Base-by-base conservation (phyloP, 1,139 yeast genomes). In the Pichia kudriavzevii region DNA sequence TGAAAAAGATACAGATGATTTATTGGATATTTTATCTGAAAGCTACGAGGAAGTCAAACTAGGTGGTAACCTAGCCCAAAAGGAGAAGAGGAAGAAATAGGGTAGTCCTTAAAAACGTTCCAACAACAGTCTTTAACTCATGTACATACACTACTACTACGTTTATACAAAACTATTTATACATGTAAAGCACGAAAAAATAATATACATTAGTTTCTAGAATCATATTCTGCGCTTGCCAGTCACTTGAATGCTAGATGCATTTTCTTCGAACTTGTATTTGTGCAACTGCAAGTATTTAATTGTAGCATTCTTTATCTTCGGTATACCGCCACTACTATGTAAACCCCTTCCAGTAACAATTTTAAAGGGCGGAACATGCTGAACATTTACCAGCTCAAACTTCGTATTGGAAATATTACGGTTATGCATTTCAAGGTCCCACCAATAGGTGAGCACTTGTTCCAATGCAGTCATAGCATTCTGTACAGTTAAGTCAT, bases 311-410 rank as follows among this genome's bases (percentile, higher is more conserved):
- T 48, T 51, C 41, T 63, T 63, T 22, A 76, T 64, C 38, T 58
- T 65, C 0, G 77, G 60, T 2, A 59, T 52, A 1, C 80, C 80
- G 11, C 68, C 69, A 2, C 46, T 56, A 22, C 82, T 75, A 52
- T 78, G 85, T 10, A 75, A 48, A 0, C 85, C 85, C 40, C 81
- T 53, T 0, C 85, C 85, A 0, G 83, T 75, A 3, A 76, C 56
- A 0, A 77, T 53, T 3, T 44, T 47, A 11, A 75, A 46, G 0
- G 66, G 64, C 2, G 53, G 57, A 1, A 66, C 64, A 50, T 63
- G 53, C 21, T 41, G 33, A 2, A 63, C 69, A 21, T 41, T 45
- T 3, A 55, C 35, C 2, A 64, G 60, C 36, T 51, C 59, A 24
- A 55, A 49, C 8, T 58, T 51, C 13, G 54, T 57, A 3, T 73